Conservation (phyloP, 2,329 filamentous ascomycete species). For the Aspergillus sp. region DNA sequence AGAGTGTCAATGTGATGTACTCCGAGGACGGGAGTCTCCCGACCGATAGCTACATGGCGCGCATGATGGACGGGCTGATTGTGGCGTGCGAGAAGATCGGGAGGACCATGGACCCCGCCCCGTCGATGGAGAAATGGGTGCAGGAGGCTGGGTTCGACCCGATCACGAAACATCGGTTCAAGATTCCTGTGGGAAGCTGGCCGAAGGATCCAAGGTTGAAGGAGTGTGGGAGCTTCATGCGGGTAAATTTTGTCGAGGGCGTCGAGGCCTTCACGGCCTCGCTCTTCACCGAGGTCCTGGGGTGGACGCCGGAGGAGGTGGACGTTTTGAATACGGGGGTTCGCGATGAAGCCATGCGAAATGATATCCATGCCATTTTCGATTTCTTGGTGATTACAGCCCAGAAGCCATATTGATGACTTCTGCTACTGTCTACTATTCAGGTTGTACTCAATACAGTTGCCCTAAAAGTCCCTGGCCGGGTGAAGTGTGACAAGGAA, state of each 20-base stretch:
- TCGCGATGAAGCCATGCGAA: slow-evolving; percentile 8
- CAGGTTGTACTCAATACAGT: too few relatives aligned
- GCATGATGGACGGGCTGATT: slow-evolving; percentile 16
- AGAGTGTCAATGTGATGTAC: slow-evolving; percentile 10
- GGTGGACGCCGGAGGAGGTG: slow-evolving; percentile 12
- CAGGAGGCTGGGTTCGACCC: slow-evolving; percentile 11
- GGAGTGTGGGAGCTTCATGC: slow-evolving; percentile 14
- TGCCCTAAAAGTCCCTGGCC: too few relatives aligned
- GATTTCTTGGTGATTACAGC: slow-evolving; percentile 13
- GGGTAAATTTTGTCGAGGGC: slow-evolving; percentile 15
- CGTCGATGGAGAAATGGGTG: slow-evolving; percentile 12
- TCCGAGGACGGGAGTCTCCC: slow-evolving; percentile 13
- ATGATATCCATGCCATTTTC: slow-evolving; percentile 14
- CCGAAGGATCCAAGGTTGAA: slow-evolving; percentile 14
- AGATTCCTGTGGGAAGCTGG: slow-evolving; percentile 14
- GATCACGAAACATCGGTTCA: slow-evolving; percentile 5
- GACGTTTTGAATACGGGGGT: slow-evolving; percentile 12
- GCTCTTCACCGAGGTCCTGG: slow-evolving; percentile 12
- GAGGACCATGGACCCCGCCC: slow-evolving; percentile 17
- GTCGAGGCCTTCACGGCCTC: slow-evolving; percentile 16
- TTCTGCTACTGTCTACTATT: too few relatives aligned
- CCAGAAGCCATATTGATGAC: slow-evolving; percentile 9
- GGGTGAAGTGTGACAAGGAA: too few relatives aligned
- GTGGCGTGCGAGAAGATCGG: slow-evolving; percentile 10
- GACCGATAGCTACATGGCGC: slow-evolving; percentile 7